Conservation (phyloP, 2,329 filamentous ascomycete genomes). For the Trichoderma breve region DNA sequence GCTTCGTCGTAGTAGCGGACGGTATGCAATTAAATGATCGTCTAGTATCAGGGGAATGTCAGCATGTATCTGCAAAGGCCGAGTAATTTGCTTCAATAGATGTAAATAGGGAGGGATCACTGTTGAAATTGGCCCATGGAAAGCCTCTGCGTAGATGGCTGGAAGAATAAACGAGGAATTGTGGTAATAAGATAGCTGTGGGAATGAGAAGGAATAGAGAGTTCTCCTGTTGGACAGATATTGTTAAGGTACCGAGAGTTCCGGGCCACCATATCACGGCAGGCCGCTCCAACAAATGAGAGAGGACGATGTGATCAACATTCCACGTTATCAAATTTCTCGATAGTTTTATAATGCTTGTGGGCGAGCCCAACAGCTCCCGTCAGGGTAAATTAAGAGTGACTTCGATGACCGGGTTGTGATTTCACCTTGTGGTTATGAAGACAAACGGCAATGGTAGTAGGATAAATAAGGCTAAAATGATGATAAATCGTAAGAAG, state of each 20-base stretch:
- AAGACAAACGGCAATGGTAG: background rate
- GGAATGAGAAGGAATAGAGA: background rate
- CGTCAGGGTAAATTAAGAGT: background rate
- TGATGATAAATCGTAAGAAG: background rate
- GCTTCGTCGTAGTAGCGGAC: background rate
- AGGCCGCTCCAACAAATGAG: too few relatives aligned
- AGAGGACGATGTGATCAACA: too few relatives aligned
- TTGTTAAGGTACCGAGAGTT: background rate
- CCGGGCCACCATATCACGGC: too few relatives aligned
- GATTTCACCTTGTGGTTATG: rapidly evolving
- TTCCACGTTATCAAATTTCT: too few relatives aligned
- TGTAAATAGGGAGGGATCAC: too few relatives aligned
- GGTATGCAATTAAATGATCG: rapidly evolving
- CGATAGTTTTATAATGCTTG: too few relatives aligned
- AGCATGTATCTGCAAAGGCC: background rate
- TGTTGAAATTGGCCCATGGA: background rate
- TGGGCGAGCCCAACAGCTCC: background rate
- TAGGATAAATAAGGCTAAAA: background rate
- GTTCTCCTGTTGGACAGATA: background rate
- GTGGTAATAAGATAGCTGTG: background rate
- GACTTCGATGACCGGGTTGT: background rate
- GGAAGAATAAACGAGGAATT: too few relatives aligned
- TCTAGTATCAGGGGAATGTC: background rate
- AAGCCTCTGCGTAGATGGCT: background rate
- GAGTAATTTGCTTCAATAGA: background rate